A percentile compares a stretch with the other conserved stretches of the same genome.
Evolutionary conservation across 345 rosid species (phyloP).

Genomic region (Moricandia moricandioides): DNA sequence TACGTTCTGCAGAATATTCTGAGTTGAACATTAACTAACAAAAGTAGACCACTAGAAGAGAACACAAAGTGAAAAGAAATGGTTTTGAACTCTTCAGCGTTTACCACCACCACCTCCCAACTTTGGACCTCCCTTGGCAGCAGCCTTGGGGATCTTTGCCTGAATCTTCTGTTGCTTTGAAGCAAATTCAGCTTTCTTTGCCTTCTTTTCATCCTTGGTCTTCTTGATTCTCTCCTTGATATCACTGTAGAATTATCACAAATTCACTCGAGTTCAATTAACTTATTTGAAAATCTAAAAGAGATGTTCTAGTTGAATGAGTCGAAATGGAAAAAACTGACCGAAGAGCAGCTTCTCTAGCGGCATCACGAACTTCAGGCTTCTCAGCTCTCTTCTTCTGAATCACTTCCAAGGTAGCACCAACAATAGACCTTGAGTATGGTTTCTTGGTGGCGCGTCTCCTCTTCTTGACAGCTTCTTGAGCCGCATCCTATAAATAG

Average conservation of each 20-base stretch:
- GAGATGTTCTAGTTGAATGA: too few species aligned
- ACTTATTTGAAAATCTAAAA: neutral
- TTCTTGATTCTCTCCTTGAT: conserved; percentile 44
- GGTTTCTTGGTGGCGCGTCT: conserved; percentile 68
- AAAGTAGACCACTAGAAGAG: conserved; percentile 26
- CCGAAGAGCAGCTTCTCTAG: conserved; percentile 74
- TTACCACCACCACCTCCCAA: conserved; percentile 46
- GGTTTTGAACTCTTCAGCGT: conserved; percentile 29
- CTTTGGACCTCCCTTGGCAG: conserved; percentile 39
- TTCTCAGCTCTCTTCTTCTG: conserved; percentile 80
- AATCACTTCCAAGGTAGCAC: conserved; percentile 72
- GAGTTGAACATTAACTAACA: conserved; percentile 24
- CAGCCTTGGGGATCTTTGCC: conserved; percentile 37
- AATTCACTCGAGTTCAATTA: neutral
- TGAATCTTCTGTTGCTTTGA: conserved; percentile 36
- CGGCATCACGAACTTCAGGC: conserved; percentile 83
- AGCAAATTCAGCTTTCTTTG: conserved; percentile 37
- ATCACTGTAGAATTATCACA: conserved; percentile 31
- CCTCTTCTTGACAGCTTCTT: conserved; percentile 70
- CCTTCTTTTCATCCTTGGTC: conserved; percentile 43
- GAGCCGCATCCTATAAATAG: conserved; percentile 53
- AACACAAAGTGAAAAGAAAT: neutral
- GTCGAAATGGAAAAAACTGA: conserved; percentile 10
- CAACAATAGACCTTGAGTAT: conserved; percentile 78
- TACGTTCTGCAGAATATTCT: conserved; percentile 19